Percentiles rank a stretch among this genome's conserved stretches.
These are phyloP conservation scores for Panaeolus papilionaceus DNA, from an alignment of 768 basidiomycete genomes.

Conservation along the genomic window DNA sequence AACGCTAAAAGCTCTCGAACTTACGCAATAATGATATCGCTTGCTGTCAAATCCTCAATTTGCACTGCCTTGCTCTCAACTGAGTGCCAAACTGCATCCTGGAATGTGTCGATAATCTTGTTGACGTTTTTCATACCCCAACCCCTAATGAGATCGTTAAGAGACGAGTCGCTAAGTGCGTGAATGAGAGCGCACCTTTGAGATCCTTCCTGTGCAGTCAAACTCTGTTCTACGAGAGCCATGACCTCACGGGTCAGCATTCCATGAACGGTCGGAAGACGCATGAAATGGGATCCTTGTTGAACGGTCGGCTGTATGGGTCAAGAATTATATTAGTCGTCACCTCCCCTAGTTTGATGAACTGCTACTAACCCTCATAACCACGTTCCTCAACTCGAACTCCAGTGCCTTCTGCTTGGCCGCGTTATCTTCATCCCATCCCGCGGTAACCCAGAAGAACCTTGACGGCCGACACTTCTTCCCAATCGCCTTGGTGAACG, in stretches of 20 bases:
- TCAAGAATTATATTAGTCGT: background rate
- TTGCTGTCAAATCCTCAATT: background rate
- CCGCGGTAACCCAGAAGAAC: background rate
- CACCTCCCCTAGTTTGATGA: background rate
- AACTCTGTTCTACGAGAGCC: background rate
- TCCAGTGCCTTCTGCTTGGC: background rate
- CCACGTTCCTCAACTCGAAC: background rate
- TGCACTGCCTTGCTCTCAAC: background rate
- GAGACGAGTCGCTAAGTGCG: background rate
- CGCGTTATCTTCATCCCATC: background rate
- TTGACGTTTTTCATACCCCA: background rate
- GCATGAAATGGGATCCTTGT: background rate
- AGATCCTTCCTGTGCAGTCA: background rate
- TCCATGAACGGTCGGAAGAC: background rate
- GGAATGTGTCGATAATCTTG: background rate
- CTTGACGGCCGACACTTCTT: background rate
- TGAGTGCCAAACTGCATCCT: background rate
- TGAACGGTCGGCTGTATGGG: background rate
- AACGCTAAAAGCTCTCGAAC: background rate
- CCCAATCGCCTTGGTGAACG: background rate
- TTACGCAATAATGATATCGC: conserved; percentile 19
- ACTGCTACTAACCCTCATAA: background rate
- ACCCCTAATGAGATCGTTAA: background rate
- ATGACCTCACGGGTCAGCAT: background rate
- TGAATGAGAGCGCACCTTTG: background rate